Percentiles rank a stretch among this genome's conserved stretches.
phyloP scores from a whole-genome alignment of 768 basidiomycete genomes.

The Sporobolomyces roseus region DNA sequence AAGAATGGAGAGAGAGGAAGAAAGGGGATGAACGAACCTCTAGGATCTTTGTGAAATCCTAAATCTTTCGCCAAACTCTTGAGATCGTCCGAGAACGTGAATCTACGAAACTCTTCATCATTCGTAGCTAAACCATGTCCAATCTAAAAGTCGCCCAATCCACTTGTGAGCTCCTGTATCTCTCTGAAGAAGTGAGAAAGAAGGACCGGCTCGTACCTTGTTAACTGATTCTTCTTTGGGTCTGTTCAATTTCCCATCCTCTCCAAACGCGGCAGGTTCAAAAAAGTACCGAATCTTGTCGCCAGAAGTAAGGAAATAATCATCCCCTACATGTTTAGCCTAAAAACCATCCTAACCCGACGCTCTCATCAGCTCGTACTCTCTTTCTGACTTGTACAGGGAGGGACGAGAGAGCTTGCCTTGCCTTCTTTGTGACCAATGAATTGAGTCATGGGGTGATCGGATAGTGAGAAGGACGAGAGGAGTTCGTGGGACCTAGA shows the following conservation, averaged over 20 bases:
- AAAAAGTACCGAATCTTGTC: slow-evolving; percentile 95
- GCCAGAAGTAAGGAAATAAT: slow-evolving; percentile 85
- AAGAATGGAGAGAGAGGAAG: neutral
- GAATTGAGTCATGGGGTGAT: slow-evolving; percentile 89
- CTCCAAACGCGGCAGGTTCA: slow-evolving; percentile 77
- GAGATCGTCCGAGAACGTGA: slow-evolving; percentile 51
- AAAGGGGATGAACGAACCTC: slow-evolving; percentile 53
- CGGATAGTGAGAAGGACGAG: slow-evolving; percentile 67
- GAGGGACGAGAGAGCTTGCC: slow-evolving; percentile 2
- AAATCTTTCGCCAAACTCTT: slow-evolving; percentile 69
- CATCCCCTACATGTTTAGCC: slow-evolving; percentile 65
- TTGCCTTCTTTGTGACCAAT: slow-evolving; percentile 20
- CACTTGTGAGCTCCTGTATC: neutral
- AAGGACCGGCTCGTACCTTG: slow-evolving; percentile 65
- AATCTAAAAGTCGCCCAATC: slow-evolving; percentile 23
- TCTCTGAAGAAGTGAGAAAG: neutral
- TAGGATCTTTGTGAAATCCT: slow-evolving; percentile 74
- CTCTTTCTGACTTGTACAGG: too few species aligned
- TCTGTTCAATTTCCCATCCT: slow-evolving; percentile 63
- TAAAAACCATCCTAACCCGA: neutral
- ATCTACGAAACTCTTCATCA: slow-evolving; percentile 72
- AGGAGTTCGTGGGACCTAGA: slow-evolving; percentile 69
- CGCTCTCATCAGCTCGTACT: neutral
- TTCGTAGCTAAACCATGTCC: slow-evolving; percentile 70
- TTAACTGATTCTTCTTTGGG: slow-evolving; percentile 69